phyloP scores from a whole-genome alignment of 2,329 filamentous ascomycete genomes.

The Aureobasidium vineae region DNA sequence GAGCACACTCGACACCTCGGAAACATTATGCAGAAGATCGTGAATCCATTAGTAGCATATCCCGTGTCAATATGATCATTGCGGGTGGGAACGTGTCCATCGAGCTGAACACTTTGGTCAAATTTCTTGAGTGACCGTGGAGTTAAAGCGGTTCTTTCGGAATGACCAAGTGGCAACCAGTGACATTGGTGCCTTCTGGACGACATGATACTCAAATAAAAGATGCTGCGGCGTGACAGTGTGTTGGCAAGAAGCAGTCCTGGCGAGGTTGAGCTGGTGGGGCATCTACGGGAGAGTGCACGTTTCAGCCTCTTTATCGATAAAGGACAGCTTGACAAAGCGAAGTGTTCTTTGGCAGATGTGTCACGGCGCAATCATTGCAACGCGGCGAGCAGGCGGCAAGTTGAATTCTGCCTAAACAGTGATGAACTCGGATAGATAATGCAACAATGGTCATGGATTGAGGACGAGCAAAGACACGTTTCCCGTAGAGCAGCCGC shows the following conservation, averaged over 20 bases:
- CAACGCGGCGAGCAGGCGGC: not conserved
- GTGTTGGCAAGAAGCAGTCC: not conserved
- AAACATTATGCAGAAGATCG: not conserved
- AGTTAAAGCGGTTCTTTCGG: not conserved
- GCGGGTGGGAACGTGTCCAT: not conserved
- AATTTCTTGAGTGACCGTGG: not conserved
- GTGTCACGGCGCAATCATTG: not conserved
- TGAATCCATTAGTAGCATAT: not conserved
- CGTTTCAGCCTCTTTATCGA: conserved; percentile 15
- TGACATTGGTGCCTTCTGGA: not conserved
- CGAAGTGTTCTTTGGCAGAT: not conserved
- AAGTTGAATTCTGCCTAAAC: not conserved
- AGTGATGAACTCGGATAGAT: not conserved
- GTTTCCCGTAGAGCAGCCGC: conserved; percentile 8
- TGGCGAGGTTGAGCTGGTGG: not conserved
- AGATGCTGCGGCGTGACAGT: not conserved
- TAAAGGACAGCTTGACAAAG: not conserved
- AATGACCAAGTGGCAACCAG: not conserved
- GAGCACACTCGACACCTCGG: not conserved
- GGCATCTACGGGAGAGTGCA: not conserved
- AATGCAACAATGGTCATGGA: not conserved
- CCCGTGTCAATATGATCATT: not conserved
- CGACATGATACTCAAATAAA: not conserved
- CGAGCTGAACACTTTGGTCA: not conserved
- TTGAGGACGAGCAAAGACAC: conserved; percentile 1